A percentile compares a stretch with the other conserved stretches of the same genome.
These are phyloP conservation scores for Keithomyces neogunnii DNA, from an alignment of 2,329 filamentous ascomycete genomes.

Conservation along the genomic window DNA sequence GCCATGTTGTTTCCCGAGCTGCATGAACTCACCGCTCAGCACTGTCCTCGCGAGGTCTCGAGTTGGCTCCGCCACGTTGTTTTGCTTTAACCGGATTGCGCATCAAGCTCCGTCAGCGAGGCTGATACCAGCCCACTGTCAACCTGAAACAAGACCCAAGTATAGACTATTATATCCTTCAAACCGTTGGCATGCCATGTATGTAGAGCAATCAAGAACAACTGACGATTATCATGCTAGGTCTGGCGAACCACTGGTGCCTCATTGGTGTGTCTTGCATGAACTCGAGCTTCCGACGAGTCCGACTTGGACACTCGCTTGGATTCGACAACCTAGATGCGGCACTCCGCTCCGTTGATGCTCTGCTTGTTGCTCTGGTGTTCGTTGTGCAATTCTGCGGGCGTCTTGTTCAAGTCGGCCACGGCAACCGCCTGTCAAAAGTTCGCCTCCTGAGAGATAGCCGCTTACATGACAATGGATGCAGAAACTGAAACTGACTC, in stretches of 20 bases:
- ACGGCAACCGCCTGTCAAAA: conserved; percentile 5
- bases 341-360: neutral
- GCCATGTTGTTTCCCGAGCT: neutral
- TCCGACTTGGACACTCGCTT: neutral
- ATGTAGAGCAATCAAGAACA: conserved; percentile 2
- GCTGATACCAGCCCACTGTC: conserved; percentile 8
- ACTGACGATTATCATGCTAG: neutral
- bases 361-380: neutral
- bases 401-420: neutral
- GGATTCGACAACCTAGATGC: conserved; percentile 1
- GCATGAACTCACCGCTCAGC: neutral
- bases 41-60: neutral
- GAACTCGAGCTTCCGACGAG: neutral
- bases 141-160: conserved; percentile 12
- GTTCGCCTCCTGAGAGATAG: neutral
- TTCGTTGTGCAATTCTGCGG: neutral
- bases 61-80: neutral
- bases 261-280: conserved; percentile 17
- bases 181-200: neutral
- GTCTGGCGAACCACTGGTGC: neutral
- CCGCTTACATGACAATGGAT: neutral
- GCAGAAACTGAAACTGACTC: conserved; percentile 6
- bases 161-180: neutral
- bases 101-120: conserved; percentile 9
- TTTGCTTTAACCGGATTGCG: conserved; percentile 7